Evolutionary conservation across 2,329 filamentous ascomycete species (phyloP), one percentile per base, ranked within the genome.

Genomic region (Diaporthe ilicicola): DNA sequence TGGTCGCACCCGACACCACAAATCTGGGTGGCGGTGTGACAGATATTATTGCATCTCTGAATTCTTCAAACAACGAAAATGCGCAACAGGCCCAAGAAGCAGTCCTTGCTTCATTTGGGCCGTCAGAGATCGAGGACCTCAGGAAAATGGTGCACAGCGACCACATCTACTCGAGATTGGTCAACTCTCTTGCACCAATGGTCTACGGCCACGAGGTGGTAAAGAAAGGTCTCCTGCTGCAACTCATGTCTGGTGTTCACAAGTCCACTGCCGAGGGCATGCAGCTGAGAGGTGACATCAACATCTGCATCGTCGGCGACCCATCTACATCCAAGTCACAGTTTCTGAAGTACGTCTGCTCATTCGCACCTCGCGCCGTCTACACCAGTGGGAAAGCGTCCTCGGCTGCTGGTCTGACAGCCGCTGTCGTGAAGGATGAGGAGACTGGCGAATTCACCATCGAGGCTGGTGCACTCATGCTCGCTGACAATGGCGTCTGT

Each of bases 371-470:
- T 29, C 93, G 96, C 50, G 94, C 96, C 19, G 95, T 99, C 55
- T 99, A 99, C 82, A 99, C 96, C 29, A 98, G 94, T 70, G 96
- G 96, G 71, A 99, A 99, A 81, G 96, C 96, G 3, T 98, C 95
- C 4, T 98, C 95, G 0, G 96, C 96, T 12, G 96, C 96, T 67
- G 96, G 96, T 94, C 89, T 99, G 71, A 99, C 96, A 4, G 96
- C 96, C 4, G 95, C 96, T 0, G 96, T 99, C 0, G 92, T 98
- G 73, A 99, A 98, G 81, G 96, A 99, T 78, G 95, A 98, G 79
- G 96, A 99, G 83, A 99, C 96, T 24, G 96, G 96, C 74, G 96
- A 99, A 79, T 98, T 98, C 80, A 99, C 96, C 17, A 99, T 99
- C 76, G 96, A 99, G 84, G 96, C 96, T 8, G 96, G 96, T 84